These are phyloP conservation scores for Baudoinia panamericana DNA, from an alignment of 495 filamentous ascomycete genomes.

Conservation along the genomic window DNA sequence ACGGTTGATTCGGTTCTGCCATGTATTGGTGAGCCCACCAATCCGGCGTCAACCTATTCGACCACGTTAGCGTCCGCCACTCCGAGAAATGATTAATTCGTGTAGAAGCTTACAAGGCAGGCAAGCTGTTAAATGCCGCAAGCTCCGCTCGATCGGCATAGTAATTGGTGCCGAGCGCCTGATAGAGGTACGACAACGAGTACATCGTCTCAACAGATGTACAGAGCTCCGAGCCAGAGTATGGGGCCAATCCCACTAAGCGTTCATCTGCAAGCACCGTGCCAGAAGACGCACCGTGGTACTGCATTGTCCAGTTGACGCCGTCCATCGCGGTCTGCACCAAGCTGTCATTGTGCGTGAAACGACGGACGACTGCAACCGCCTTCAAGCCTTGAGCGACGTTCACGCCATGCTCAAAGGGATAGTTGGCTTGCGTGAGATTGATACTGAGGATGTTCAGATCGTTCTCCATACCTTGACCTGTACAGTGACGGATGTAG, in stretches of 20 bases:
- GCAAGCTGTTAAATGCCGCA: constrained; percentile 47
- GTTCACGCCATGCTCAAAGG: constrained; percentile 38
- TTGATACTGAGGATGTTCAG: constrained; percentile 29
- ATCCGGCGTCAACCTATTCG: constrained; percentile 43
- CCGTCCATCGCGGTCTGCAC: constrained; percentile 31
- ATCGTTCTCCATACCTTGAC: constrained; percentile 21
- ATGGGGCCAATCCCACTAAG: constrained; percentile 20
- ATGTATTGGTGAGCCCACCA: constrained; percentile 54
- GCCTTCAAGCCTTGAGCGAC: constrained; percentile 37
- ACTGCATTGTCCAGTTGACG: constrained; percentile 37
- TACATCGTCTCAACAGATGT: constrained; percentile 24
- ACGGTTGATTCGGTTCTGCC: constrained; percentile 43
- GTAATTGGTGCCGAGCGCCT: constrained; percentile 34
- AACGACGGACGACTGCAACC: constrained; percentile 32
- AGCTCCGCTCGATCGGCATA: constrained; percentile 46
- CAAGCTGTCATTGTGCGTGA: constrained; percentile 32
- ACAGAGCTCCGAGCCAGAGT: constrained; percentile 20
- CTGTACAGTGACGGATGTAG: no score
- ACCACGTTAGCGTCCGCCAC: no score
- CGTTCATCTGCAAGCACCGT: constrained; percentile 26
- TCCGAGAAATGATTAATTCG: no score
- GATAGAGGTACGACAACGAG: constrained; percentile 26
- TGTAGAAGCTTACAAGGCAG: no score
- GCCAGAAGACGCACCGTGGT: constrained; percentile 29
- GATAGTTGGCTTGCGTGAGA: constrained; percentile 22